These are phyloP conservation scores for Olyra latifolia DNA, from an alignment of 176 grass and related monocot species.

Conservation along the genomic window DNA sequence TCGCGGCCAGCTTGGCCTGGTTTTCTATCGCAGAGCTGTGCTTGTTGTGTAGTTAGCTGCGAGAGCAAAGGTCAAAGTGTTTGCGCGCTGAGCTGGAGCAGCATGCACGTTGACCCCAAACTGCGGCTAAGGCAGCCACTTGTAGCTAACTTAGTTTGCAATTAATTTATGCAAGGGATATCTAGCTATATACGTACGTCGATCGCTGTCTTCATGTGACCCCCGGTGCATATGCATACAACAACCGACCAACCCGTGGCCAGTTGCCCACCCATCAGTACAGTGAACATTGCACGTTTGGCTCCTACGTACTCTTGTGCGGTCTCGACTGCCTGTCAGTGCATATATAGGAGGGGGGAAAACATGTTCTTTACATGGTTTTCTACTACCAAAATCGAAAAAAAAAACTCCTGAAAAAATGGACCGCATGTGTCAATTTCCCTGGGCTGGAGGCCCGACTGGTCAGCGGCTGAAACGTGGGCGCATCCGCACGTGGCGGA, in stretches of 20 bases:
- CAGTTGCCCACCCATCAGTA: conserved; percentile 3
- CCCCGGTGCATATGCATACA: conserved; percentile 15
- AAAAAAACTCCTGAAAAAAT: neutral
- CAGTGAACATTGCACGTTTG: conserved; percentile 17
- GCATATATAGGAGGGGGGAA: neutral
- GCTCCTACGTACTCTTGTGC: conserved; percentile 2
- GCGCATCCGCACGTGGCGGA: neutral
- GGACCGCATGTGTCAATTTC: neutral
- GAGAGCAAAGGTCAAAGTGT: conserved; percentile 27
- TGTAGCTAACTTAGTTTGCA: neutral
- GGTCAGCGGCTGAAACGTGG: neutral
- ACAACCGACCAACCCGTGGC: neutral
- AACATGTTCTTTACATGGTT: neutral
- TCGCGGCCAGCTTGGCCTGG: conserved; percentile 14
- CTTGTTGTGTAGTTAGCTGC: conserved; percentile 14
- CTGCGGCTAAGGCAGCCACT: conserved; percentile 21
- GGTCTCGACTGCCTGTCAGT: neutral
- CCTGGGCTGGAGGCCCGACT: neutral
- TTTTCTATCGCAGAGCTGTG: conserved; percentile 28
- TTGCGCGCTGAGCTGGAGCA: conserved; percentile 37
- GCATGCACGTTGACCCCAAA: conserved; percentile 36
- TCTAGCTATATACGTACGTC: conserved; percentile 4
- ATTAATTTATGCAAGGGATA: neutral
- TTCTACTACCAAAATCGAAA: neutral
- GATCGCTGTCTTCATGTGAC: conserved; percentile 40